Base-by-base conservation (phyloP, 2,329 filamentous ascomycete genomes). In the Drechmeria coniospora region DNA sequence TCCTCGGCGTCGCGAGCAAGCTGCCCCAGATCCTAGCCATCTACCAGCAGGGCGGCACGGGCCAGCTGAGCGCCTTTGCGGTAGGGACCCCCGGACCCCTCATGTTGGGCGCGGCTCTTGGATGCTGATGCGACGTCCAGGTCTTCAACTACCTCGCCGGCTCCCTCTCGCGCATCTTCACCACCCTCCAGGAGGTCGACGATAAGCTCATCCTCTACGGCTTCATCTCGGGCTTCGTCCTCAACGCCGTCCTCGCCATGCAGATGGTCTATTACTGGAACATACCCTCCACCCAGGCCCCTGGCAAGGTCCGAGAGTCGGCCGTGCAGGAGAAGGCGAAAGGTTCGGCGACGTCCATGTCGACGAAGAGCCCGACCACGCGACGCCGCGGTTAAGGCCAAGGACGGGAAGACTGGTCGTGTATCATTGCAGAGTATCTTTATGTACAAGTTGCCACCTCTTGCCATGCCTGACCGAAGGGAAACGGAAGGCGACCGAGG, bases 211-310 rank as follows among this genome's bases (percentile, higher is more conserved):
- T 98, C 44, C 68, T 98, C 15, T 95, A 92, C 57, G 80, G 86
- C 27, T 95, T 92, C 63, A 59, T 95, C 30, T 82, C 84, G 6
- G 90, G 84, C 16, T 94, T 94, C 51, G 58, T 64, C n/a, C 70
- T 98, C 42, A 98, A 98, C 55, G 64, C 75, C 32, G 68, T 98
- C 31, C 65, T 98, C 32, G 86, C 86, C 10, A 57, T 67, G 21
- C 90, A 98, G 61, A 90, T 98, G 79, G 49, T 92, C 16, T 92
- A 86, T 58, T 95, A 95, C 64, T 98, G 90, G 90, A 93, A 94
- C 46, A 57, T 64, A 6, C 66, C 68, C 8, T 61, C 65, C 10
- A 47, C 52, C 36, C 62, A 60, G 44, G 48, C 48, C 23, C 53
- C 55, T 42, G 50, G 49, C 31, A 63, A 63, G 49, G 49, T 47